These are phyloP conservation scores for Escallonia herrerae DNA, from an alignment of 129 eudicot genomes.

Conservation along the genomic window DNA sequence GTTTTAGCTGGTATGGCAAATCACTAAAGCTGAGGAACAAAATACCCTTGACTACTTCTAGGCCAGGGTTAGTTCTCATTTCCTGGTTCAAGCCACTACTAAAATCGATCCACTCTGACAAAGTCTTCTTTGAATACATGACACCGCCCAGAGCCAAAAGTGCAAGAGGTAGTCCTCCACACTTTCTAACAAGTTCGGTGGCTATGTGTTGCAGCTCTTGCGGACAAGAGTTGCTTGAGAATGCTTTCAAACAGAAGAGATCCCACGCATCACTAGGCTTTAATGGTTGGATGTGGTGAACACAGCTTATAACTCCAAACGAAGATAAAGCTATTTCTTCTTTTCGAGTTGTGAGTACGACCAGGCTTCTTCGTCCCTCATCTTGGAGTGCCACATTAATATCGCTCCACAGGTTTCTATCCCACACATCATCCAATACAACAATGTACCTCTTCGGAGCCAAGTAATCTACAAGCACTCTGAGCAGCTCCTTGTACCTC, in stretches of 20 bases:
- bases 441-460: neutral
- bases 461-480: neutral
- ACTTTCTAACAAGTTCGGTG: neutral
- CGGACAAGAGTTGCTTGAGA: neutral
- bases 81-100: neutral
- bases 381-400: neutral
- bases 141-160: neutral
- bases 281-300: neutral
- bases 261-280: neutral
- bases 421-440: slow-evolving; percentile 21
- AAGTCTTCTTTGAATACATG: neutral
- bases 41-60: neutral
- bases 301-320: neutral
- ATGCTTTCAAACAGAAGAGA: neutral
- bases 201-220: neutral
- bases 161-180: slow-evolving; percentile 2
- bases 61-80: neutral
- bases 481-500: neutral
- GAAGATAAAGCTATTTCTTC: neutral
- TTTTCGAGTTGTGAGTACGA: slow-evolving; percentile 3
- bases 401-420: neutral
- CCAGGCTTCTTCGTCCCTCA: slow-evolving; percentile 6
- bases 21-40: neutral
- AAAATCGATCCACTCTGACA: neutral
- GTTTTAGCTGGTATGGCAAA: neutral